These are phyloP conservation scores for Pichia thaimueangensis DNA, from an alignment of 805 yeast genomes.

Conservation along the genomic window DNA sequence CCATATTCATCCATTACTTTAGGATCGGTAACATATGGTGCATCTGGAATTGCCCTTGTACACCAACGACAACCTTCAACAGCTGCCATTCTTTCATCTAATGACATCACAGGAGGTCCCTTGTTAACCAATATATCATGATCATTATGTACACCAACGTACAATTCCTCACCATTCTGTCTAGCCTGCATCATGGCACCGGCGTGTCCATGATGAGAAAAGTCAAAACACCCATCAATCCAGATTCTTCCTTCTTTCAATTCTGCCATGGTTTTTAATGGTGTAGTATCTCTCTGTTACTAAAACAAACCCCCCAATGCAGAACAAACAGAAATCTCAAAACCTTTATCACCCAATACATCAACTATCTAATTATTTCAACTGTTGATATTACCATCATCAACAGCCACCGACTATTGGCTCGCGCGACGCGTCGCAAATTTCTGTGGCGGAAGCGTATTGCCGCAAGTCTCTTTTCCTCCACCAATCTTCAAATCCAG, in stretches of 20 bases:
- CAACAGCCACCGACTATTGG: too few relatives aligned
- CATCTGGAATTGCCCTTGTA: constrained; percentile 58
- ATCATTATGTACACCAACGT: constrained; percentile 89
- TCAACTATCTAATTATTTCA: too few relatives aligned
- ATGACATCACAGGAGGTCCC: constrained; percentile 90
- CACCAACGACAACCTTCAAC: constrained; percentile 91
- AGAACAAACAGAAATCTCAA: too few relatives aligned
- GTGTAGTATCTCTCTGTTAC: too few relatives aligned
- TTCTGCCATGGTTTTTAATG: neutral
- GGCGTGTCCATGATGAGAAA: constrained; percentile 97
- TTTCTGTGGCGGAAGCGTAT: too few relatives aligned
- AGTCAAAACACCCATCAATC: constrained; percentile 98
- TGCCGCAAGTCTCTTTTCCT: too few relatives aligned
- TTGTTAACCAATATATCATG: constrained; percentile 77
- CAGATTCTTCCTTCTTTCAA: constrained; percentile 51
- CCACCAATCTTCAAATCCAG: too few relatives aligned
- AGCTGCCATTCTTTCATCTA: constrained; percentile 74
- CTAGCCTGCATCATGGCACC: constrained; percentile 95
- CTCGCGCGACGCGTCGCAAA: too few relatives aligned
- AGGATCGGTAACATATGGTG: constrained; percentile 93
- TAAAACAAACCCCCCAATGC: neutral
- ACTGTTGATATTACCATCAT: too few relatives aligned
- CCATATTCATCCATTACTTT: constrained; percentile 63
- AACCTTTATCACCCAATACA: too few relatives aligned
- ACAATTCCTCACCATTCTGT: constrained; percentile 66